Percentiles rank a stretch among this genome's conserved stretches.
Conservation (phyloP, 106 monocot species). For the Chionographis japonica region DNA sequence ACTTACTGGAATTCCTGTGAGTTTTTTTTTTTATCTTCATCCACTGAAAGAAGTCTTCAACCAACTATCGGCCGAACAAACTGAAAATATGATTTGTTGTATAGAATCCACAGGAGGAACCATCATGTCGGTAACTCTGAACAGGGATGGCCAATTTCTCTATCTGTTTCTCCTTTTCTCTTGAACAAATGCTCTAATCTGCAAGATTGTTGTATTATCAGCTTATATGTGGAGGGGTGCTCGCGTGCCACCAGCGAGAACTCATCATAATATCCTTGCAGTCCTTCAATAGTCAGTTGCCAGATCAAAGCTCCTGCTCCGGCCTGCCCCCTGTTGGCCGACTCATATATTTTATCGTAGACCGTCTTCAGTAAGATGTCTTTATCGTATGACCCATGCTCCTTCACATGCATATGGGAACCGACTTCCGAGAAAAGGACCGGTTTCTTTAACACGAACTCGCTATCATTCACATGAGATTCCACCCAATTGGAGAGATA, state of each 20-base stretch:
- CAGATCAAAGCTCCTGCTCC: conserved; percentile 85
- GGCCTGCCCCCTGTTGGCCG: conserved; percentile 60
- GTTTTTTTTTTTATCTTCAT: too few species aligned
- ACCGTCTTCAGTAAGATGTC: conserved; percentile 64
- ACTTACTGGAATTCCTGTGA: too few species aligned
- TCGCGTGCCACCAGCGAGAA: conserved; percentile 63
- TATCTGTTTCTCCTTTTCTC: conserved; percentile 16
- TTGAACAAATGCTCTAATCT: conserved; percentile 42
- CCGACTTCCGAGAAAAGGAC: conserved; percentile 84
- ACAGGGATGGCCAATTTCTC: conserved; percentile 1
- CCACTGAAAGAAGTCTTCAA: too few species aligned
- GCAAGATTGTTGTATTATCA: conserved; percentile 67
- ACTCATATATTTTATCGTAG: conserved; percentile 78
- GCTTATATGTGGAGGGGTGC: conserved; percentile 50
- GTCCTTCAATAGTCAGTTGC: conserved; percentile 75
- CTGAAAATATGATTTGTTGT: too few species aligned
- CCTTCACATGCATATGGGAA: conserved; percentile 19
- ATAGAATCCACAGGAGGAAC: neutral
- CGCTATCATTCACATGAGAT: conserved; percentile 74
- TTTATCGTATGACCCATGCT: conserved; percentile 48
- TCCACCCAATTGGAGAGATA: conserved; percentile 85
- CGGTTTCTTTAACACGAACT: conserved; percentile 72
- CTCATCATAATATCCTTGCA: conserved; percentile 42
- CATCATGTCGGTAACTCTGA: conserved; percentile 1
- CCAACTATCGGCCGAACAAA: too few species aligned